Evolutionary conservation across 148 eudicot species (phyloP), one percentile per base, ranked within the genome.

Genomic region (Rhododendron henanense): DNA sequence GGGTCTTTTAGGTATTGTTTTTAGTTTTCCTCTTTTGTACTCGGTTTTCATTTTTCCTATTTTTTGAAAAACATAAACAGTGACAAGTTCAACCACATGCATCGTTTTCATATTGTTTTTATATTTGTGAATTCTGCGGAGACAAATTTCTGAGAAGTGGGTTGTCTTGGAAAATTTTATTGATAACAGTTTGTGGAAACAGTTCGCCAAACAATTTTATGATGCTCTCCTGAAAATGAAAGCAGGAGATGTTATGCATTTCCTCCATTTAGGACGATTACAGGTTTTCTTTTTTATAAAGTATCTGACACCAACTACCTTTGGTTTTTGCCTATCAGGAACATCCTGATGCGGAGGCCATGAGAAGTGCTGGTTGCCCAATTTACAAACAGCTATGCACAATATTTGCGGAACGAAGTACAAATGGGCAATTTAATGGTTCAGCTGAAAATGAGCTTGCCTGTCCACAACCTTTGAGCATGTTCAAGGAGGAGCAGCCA

Each of bases 341-440:
- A 81, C 95, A 93, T 88, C 98, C 95, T 5, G 98, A 95, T 89
- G 92, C 92, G 18, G 98, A 93, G 86, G 86, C 89, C 3, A 55
- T 95, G 85, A 91, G 92, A 88, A 87, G 45, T 74, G 87, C 90
- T 23, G 98, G 96, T 77, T 95, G 95, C 86, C 90, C 96, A 76
- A 88, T 95, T 71, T 95, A 92, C 94, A 92, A 87, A 50, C 93
- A 92, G 85, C 86, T 95, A 63, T 84, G 93, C 86, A 87, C 87
- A 78, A 82, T 94, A 89, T 94, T 91, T 81, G 86, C 90, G 18
- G 93, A 90, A 83, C 81, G 88, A n/a, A 90, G 71, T 16, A 83
- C 86, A 85, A 86, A 75, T 16, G 88, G 85, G 25, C 86, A 85
- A 50, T 41, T 53, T 8, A 81, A 85, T 51, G 91, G 89, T 61